Base-by-base conservation (phyloP, 257 asterid genomes). In the Solanum virginianum region DNA sequence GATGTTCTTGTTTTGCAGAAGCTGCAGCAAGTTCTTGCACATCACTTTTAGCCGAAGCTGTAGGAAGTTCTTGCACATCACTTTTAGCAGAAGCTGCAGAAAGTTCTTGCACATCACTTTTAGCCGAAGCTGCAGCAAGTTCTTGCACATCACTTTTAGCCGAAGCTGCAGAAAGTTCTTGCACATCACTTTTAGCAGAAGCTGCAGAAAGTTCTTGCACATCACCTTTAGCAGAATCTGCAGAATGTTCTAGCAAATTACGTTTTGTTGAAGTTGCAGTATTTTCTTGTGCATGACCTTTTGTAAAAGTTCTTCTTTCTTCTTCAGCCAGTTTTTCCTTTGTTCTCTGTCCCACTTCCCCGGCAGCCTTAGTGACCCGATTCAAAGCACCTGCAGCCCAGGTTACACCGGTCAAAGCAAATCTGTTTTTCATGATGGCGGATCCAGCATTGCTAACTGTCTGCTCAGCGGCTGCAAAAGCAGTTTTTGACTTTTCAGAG, bases 371-470 rank as follows among this genome's bases (percentile, higher is more conserved):
- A 17, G 88, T 84, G 56, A 92, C 97, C 87, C 87, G 79, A 85
- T 85, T 91, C 63, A 91, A 88, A 72, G 95, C 94, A 18, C 94
- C 97, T 10, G 95, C 88, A 39, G 91, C 92, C 97, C 97, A 93
- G 7, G 95, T 66, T 1, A 92, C 88, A 6, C 95, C 97, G 7
- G 94, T 92, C 71, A 93, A 70, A 49, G 91, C 59, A 81, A 91
- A 92, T 41, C 93, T 86, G 87, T 93, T 93, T 84, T 89, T 93
- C 95, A 93, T 92, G 69, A 93, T 88, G 74, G 91, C 91, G 1
- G 94, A 87, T 24, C 95, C 93, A 5, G 95, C 94, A 56, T 63
- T 90, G 53, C 94, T 91, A 69, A 91, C 94, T 0, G 91, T 90
- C 85, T 92, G 95, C 87, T 92, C 97, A 51, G 95, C 97, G 60